A percentile compares a stretch with the other conserved stretches of the same genome.
phyloP scores from a whole-genome alignment of 176 grass and related monocot genomes.

The Oryza nivara region DNA sequence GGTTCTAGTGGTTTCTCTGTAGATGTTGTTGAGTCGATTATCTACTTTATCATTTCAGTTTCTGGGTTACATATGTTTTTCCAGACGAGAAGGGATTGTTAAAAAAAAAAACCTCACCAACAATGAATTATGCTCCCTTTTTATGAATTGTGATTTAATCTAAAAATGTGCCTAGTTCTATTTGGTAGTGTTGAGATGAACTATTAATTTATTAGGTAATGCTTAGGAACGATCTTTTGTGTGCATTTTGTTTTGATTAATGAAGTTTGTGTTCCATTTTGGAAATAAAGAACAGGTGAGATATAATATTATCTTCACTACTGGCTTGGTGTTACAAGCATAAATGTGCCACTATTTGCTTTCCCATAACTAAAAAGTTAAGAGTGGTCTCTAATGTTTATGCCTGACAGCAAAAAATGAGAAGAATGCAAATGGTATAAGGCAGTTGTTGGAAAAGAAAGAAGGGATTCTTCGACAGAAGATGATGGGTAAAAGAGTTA shows the following conservation, averaged over 20 bases:
- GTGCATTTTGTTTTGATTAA: constrained; percentile 17
- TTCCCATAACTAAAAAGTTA: background rate
- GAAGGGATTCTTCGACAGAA: constrained; percentile 91
- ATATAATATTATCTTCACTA: background rate
- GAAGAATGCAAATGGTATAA: constrained; percentile 68
- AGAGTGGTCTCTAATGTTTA: constrained; percentile 35
- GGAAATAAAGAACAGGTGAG: constrained; percentile 4
- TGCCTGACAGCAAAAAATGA: constrained; percentile 63
- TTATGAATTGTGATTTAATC: background rate
- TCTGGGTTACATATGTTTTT: background rate
- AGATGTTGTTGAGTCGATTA: constrained; percentile 14
- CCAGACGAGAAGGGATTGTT: background rate
- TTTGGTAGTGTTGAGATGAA: background rate
- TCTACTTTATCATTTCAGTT: constrained; percentile 7
- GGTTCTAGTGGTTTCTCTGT: background rate
- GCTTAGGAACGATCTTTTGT: constrained; percentile 5
- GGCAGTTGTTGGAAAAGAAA: constrained; percentile 89
- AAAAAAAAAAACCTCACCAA: background rate
- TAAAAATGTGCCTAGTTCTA: background rate
- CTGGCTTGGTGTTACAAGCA: constrained; percentile 4
- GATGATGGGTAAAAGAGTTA: constrained; percentile 99
- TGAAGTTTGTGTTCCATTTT: constrained; percentile 9
- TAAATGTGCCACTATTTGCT: constrained; percentile 9
- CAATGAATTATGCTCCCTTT: background rate
- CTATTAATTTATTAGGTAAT: constrained; percentile 24